A percentile compares a stretch with the other conserved stretches of the same genome.
Conservation (phyloP, 2,329 filamentous ascomycete genomes). For the Phaeomoniella chlamydospora region DNA sequence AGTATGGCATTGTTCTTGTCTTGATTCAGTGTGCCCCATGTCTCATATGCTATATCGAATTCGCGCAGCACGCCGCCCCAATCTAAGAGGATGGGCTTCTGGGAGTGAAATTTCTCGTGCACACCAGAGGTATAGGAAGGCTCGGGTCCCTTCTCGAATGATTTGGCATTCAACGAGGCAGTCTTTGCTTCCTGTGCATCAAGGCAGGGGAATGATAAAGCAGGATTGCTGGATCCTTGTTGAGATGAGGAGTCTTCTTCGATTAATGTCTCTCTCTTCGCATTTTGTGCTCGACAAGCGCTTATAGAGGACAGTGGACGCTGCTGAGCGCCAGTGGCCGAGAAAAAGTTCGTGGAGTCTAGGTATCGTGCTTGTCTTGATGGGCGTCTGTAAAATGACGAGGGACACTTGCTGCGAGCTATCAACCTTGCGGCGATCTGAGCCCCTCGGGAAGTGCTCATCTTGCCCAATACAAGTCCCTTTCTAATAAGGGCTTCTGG, state of each 20-base stretch:
- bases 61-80: conserved; percentile 88
- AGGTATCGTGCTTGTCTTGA: conserved; percentile 1
- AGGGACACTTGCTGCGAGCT: conserved; percentile 6
- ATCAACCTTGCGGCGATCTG: conserved; percentile 12
- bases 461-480: conserved; percentile 3
- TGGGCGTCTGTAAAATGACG: conserved; percentile 3
- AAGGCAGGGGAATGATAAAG: conserved; percentile 80
- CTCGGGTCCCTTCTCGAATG: conserved; percentile 66
- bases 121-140: conserved; percentile 84
- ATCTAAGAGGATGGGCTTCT: conserved; percentile 66
- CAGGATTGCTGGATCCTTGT: conserved; percentile 52
- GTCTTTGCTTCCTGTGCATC: conserved; percentile 71
- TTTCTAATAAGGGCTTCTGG: not conserved
- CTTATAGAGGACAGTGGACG: not conserved
- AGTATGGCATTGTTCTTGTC: conserved; percentile 81
- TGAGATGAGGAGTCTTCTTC: conserved; percentile 11
- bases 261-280: conserved; percentile 8
- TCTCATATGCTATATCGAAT: conserved; percentile 85
- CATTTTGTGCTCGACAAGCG: conserved; percentile 2
- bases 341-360: conserved; percentile 2
- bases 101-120: conserved; percentile 63
- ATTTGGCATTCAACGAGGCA: conserved; percentile 45
- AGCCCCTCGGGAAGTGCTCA: conserved; percentile 9
- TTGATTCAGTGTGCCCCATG: conserved; percentile 70
- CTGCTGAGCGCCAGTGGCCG: not conserved